A percentile compares a stretch with the other conserved stretches of the same genome.
phyloP scores from a whole-genome alignment of 495 filamentous ascomycete genomes.

The Astrocystis sublimbata region DNA sequence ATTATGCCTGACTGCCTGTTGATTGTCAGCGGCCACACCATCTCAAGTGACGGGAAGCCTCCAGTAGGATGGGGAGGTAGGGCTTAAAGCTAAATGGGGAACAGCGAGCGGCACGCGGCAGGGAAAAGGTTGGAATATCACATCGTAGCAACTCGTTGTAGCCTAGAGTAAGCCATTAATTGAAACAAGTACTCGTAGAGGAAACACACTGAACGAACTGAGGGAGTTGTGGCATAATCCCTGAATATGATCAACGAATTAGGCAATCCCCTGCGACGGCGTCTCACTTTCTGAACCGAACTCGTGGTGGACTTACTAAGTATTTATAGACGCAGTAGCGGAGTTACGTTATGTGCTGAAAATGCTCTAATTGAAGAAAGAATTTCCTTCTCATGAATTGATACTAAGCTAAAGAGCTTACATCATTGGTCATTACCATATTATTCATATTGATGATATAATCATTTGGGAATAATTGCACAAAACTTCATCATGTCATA shows the following conservation, averaged over 20 bases:
- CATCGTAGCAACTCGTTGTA: not conserved
- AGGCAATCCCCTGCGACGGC: not conserved
- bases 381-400: too few species aligned
- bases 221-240: not conserved
- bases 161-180: too few species aligned
- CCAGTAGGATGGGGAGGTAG: not conserved
- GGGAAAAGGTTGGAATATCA: not conserved
- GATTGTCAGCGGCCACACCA: not conserved
- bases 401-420: too few species aligned
- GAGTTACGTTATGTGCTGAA: not conserved
- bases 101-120: not conserved
- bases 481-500: too few species aligned
- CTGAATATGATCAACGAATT: not conserved
- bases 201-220: not conserved
- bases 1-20: not conserved
- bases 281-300: not conserved
- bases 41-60: not conserved
- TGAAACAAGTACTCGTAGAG: too few species aligned
- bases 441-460: too few species aligned
- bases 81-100: not conserved
- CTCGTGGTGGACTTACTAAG: not conserved
- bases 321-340: not conserved
- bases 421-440: too few species aligned
- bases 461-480: too few species aligned
- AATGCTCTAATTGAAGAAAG: too few species aligned